Conservation (phyloP, 306 rosid species). For the Lathyrus tuberosus region DNA sequence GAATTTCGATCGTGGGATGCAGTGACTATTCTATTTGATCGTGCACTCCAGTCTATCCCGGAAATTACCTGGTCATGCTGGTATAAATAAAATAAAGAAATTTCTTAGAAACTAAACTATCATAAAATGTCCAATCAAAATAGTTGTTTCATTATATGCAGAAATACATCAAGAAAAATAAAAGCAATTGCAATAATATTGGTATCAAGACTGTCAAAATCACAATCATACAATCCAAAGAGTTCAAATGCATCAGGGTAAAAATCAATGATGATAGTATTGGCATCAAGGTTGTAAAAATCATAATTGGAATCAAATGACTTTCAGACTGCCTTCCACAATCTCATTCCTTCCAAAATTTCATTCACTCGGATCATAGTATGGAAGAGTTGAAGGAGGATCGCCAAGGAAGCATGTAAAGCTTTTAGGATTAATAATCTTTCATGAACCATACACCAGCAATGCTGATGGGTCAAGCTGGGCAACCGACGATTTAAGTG, state of each 20-base stretch:
- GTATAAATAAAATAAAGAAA: slow-evolving; percentile 39
- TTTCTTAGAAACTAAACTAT: slow-evolving; percentile 33
- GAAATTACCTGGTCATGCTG: slow-evolving; percentile 97
- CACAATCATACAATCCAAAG: background rate
- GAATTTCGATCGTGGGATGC: slow-evolving; percentile 98
- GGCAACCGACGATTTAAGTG: background rate
- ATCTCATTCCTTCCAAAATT: too few species aligned
- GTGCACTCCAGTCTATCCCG: slow-evolving; percentile 91
- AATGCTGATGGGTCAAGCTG: background rate
- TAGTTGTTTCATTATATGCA: slow-evolving; percentile 18
- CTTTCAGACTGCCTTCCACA: background rate
- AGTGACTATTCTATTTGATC: slow-evolving; percentile 85
- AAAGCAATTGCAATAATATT: background rate
- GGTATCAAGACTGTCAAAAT: slow-evolving; percentile 15
- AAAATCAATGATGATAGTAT: background rate
- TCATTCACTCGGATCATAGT: background rate
- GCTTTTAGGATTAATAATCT: background rate
- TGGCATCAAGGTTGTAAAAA: slow-evolving; percentile 14
- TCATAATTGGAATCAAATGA: background rate
- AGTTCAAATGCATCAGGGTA: background rate
- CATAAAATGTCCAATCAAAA: slow-evolving; percentile 36
- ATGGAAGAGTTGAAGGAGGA: background rate
- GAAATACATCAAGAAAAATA: slow-evolving; percentile 1
- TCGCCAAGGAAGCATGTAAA: background rate
- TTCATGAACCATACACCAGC: background rate